Conservation (phyloP, 306 rosid genomes). For the Ormosia emarginata region DNA sequence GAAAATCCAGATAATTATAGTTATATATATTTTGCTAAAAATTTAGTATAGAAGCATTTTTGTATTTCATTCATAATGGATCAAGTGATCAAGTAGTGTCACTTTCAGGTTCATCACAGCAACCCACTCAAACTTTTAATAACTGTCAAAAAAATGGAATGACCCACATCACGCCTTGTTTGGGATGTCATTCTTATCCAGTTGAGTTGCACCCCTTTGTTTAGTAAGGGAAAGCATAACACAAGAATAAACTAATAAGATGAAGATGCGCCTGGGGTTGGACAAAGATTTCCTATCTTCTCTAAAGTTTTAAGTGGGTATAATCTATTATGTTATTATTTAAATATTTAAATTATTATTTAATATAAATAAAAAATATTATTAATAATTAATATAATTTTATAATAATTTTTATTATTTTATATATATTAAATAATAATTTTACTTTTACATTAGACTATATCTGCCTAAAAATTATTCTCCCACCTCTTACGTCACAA, state of each 20-base stretch:
- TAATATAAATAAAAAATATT: no score
- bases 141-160: slow-evolving; percentile 1
- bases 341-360: no score
- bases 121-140: slow-evolving; percentile 9
- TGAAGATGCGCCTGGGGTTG: slow-evolving; percentile 15
- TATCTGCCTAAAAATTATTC: no score
- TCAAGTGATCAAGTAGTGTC: background rate
- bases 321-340: no score
- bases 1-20: background rate
- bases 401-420: no score
- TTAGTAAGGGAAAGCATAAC: background rate
- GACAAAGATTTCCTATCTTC: background rate
- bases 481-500: slow-evolving; percentile 9
- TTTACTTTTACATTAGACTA: no score
- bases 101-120: background rate
- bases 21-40: no score
- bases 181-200: slow-evolving; percentile 20
- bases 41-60: background rate
- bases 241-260: background rate
- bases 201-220: background rate
- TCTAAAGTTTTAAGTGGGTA: no score
- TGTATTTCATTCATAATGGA: background rate
- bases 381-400: no score
- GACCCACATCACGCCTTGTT: background rate
- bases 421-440: no score